These are phyloP conservation scores for Leishmania lainsoni DNA, from an alignment of 208 protist species.

Conservation along the genomic window DNA sequence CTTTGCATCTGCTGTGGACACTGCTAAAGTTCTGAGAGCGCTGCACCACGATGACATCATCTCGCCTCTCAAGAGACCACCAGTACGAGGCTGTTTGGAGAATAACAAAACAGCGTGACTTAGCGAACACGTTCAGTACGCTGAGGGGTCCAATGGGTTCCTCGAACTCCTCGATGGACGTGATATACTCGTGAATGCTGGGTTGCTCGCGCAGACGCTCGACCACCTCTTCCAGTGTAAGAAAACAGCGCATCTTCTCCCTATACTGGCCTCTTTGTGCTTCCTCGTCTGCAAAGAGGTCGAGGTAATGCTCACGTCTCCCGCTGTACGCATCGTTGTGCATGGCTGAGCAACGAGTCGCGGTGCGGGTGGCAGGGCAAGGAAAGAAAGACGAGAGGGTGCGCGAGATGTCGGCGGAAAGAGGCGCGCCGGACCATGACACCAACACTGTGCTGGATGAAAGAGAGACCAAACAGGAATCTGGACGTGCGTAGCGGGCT, in stretches of 20 bases:
- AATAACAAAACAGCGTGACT: conserved; percentile 40
- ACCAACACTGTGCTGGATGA: not conserved
- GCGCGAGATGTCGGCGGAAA: not conserved
- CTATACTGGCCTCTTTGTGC: conserved; percentile 18
- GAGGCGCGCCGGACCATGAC: not conserved
- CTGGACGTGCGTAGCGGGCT: not conserved
- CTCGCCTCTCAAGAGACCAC: conserved; percentile 62
- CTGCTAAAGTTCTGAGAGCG: conserved; percentile 56
- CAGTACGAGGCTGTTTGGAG: conserved; percentile 55
- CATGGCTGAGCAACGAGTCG: conserved; percentile 12
- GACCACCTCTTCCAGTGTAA: conserved; percentile 41
- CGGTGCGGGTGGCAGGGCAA: not conserved
- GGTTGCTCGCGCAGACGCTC: conserved; percentile 44
- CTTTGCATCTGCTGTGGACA: conserved; percentile 52
- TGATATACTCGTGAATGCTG: conserved; percentile 41
- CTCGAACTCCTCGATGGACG: conserved; percentile 46
- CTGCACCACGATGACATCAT: conserved; percentile 54
- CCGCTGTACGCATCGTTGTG: conserved; percentile 17
- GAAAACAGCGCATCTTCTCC: conserved; percentile 44
- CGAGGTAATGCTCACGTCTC: conserved; percentile 56
- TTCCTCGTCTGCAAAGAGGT: conserved; percentile 58
- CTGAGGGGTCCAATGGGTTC: conserved; percentile 34
- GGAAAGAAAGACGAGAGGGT: not conserved
- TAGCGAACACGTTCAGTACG: conserved; percentile 30
- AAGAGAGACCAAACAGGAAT: not conserved